Base-by-base conservation (phyloP, 2,329 filamentous ascomycete species). In the Aspergillus sojae region DNA sequence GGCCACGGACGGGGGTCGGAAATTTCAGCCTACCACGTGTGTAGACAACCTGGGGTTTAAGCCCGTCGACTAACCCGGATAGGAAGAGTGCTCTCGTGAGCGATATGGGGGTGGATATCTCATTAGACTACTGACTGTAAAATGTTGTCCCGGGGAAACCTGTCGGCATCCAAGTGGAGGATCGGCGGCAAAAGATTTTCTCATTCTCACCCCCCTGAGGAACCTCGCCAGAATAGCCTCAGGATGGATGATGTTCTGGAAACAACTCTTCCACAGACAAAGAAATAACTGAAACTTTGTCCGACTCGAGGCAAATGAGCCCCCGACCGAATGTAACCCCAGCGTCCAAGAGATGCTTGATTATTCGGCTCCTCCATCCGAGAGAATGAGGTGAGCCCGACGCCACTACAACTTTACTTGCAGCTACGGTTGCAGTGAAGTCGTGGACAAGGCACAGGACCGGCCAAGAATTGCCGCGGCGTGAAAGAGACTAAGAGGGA, bases 11-110 rank as follows among this genome's bases (percentile, higher is more conserved):
- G 34, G 39, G 63, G 57, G 60, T n/a, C 63, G 63, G 63, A 62
- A 54, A 65, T 39, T 54, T 43, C 43, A 60, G 46, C 63, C 63
- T 65, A 65, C 60, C 63, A 62, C 63, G 63, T 65, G 63, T 50
- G 43, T 45, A 10, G 41, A 23, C 57, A 54, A 34, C 52, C 52
- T 55, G 52, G 52, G 52, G 52, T 39, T 39, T 28, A 7, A 19
- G 30, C 7, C 52, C 30, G 16, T n/a, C 5, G 5, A 23, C n/a
- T 55, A 55, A 26, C 32, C 32, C 1, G 7, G n/a, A 21, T 39
- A 36, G 32, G 32, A 5, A 26, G 34, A 39, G 52, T 53, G 34
- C 34, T 36, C 34, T 36, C 34, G 34, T 36, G 34, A 14, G 34
- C 2, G 5, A n/a, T 26, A 28, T 52, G 21, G 21, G n/a, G 21